Percentiles rank a stretch among this genome's conserved stretches.
Conservation (phyloP, 2,329 filamentous ascomycete species). For the Periconia digitata region DNA sequence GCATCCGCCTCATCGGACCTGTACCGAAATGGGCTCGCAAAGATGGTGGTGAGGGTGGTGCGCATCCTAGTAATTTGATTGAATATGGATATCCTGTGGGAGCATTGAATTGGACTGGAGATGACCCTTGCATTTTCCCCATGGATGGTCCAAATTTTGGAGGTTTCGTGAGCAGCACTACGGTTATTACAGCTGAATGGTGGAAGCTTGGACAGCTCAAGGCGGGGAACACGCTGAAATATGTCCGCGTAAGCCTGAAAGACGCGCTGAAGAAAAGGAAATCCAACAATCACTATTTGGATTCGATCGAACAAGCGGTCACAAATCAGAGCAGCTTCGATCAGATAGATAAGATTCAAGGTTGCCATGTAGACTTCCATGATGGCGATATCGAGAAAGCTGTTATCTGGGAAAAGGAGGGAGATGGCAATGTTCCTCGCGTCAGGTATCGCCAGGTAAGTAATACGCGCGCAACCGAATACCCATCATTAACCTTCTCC, state of each 20-base stretch:
- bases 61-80: constrained; percentile 60
- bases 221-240: constrained; percentile 58
- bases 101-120: constrained; percentile 62
- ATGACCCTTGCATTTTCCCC: constrained; percentile 62
- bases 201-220: constrained; percentile 66
- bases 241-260: constrained; percentile 54
- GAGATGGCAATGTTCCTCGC: constrained; percentile 18
- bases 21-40: constrained; percentile 60
- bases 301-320: constrained; percentile 46
- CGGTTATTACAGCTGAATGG: constrained; percentile 58
- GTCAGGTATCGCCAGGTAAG: constrained; percentile 27
- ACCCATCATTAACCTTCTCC: constrained; percentile 28
- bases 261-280: constrained; percentile 52
- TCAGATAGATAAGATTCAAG: constrained; percentile 25
- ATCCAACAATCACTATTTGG: constrained; percentile 50
- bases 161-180: constrained; percentile 60
- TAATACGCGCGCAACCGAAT: not conserved
- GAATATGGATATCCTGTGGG: constrained; percentile 60
- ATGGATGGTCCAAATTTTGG: constrained; percentile 63
- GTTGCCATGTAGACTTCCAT: constrained; percentile 30
- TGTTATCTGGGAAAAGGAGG: constrained; percentile 31
- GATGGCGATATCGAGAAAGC: constrained; percentile 29
- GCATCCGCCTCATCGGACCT: constrained; percentile 62
- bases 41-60: constrained; percentile 64
- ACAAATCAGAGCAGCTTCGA: constrained; percentile 18